Conservation (phyloP, 2,329 filamentous ascomycete species). For the Didymella pomorum region DNA sequence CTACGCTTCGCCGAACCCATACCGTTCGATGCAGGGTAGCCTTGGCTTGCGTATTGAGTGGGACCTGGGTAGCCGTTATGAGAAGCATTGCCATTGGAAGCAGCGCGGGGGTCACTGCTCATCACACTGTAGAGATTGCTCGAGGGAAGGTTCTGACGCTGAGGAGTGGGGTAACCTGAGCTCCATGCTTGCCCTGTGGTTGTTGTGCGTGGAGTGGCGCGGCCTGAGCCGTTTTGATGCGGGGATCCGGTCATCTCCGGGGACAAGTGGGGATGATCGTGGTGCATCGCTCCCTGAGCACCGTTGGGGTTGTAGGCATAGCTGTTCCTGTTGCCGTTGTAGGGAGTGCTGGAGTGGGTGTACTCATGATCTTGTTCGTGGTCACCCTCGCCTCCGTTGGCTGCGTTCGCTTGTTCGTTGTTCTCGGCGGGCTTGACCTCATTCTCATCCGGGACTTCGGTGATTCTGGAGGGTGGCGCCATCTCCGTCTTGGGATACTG, state of each 20-base stretch:
- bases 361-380: conserved; percentile 84
- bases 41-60: conserved; percentile 67
- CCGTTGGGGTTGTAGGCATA: conserved; percentile 79
- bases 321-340: conserved; percentile 73
- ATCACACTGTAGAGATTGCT: conserved; percentile 91
- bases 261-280: conserved; percentile 78
- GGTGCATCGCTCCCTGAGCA: conserved; percentile 70
- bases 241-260: conserved; percentile 86
- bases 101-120: conserved; percentile 77
- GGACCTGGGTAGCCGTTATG: conserved; percentile 76
- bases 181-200: conserved; percentile 74
- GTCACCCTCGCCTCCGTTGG: conserved; percentile 73
- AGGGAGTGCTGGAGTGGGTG: conserved; percentile 77
- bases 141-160: conserved; percentile 71
- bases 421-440: conserved; percentile 65
- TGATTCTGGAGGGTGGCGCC: conserved; percentile 76
- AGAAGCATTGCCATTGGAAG: conserved; percentile 69
- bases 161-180: conserved; percentile 78
- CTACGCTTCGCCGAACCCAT: conserved; percentile 66
- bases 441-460: conserved; percentile 68
- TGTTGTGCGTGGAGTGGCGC: conserved; percentile 84
- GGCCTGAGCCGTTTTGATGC: conserved; percentile 81
- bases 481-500: conserved; percentile 84
- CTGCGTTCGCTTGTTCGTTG: conserved; percentile 61
- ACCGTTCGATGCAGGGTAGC: conserved; percentile 68